Conservation (phyloP, 495 filamentous ascomycete species). For the Hyaloscypha variabilis region DNA sequence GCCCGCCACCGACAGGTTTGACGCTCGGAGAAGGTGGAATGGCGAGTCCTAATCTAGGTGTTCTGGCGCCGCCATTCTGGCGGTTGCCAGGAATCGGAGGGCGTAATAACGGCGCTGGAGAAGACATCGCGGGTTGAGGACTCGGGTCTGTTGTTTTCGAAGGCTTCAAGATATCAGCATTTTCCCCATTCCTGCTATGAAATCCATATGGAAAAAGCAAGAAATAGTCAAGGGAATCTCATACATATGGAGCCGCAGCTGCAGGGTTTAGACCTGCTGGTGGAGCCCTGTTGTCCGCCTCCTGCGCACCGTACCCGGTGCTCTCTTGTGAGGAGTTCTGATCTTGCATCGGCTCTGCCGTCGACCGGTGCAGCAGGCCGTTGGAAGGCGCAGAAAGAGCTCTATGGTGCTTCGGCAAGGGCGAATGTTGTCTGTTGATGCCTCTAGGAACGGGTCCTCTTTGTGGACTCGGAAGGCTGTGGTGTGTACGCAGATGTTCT, state of each 20-base stretch:
- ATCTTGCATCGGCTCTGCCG: conserved; percentile 29
- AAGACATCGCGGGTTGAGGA: conserved; percentile 62
- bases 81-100: conserved; percentile 80
- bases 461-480: background rate
- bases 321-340: conserved; percentile 18
- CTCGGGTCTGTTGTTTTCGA: conserved; percentile 18
- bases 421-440: background rate
- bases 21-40: conserved; percentile 83
- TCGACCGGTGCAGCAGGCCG: conserved; percentile 26
- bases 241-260: conserved; percentile 9
- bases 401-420: background rate
- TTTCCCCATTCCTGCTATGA: background rate
- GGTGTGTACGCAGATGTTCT: background rate
- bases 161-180: conserved; percentile 21
- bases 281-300: conserved; percentile 14
- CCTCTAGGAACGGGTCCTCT: background rate
- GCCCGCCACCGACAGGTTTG: conserved; percentile 60
- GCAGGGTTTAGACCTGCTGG: conserved; percentile 8
- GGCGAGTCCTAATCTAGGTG: conserved; percentile 81
- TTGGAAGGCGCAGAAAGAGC: background rate
- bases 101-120: conserved; percentile 77
- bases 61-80: conserved; percentile 59
- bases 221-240: background rate
- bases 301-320: conserved; percentile 21
- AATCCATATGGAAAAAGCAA: background rate